Evolutionary conservation across 1,284 basidiomycete species (phyloP).

Genomic region (Moesziomyces globuligerus): DNA sequence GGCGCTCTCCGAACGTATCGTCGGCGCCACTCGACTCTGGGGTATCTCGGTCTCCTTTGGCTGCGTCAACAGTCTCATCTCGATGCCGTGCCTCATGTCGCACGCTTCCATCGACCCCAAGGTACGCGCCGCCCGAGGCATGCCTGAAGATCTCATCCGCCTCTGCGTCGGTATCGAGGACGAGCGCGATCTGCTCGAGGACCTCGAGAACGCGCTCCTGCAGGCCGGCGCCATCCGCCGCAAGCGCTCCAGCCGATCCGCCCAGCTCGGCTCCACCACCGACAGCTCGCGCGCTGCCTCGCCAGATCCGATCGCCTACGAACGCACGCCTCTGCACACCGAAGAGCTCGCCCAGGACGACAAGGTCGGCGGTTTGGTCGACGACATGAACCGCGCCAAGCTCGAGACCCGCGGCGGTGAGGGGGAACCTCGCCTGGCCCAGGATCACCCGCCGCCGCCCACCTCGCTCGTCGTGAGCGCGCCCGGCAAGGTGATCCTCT

Average conservation of each 20-base stretch:
- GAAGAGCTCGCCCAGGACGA: conserved; percentile 17
- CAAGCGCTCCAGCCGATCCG: conserved; percentile 12
- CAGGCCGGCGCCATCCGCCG: conserved; percentile 83
- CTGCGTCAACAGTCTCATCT: conserved; percentile 96
- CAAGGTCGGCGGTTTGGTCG: conserved; percentile 41
- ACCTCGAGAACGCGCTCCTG: conserved; percentile 90
- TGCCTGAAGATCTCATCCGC: conserved; percentile 97
- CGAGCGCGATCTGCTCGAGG: conserved; percentile 88
- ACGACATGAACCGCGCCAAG: conserved; percentile 52
- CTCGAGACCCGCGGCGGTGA: conserved; percentile 61
- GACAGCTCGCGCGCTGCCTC: conserved; percentile 41
- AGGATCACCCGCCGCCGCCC: conserved; percentile 36
- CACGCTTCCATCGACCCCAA: conserved; percentile 98
- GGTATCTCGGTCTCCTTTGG: conserved; percentile 98
- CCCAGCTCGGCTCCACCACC: conserved; percentile 6
- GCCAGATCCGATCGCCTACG: conserved; percentile 33
- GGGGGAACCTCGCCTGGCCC: conserved; percentile 31
- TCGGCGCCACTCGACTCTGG: conserved; percentile 91
- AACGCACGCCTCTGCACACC: conserved; percentile 43
- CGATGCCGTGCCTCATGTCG: conserved; percentile 99
- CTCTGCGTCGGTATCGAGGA: conserved; percentile 99
- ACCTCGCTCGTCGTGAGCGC: conserved; percentile 68
- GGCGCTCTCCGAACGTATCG: conserved; percentile 87
- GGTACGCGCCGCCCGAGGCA: conserved; percentile 86
- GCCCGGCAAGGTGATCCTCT: conserved; percentile 97